Conservation (phyloP, 441 rosid species). For the Pelargonium cotyledonis region DNA sequence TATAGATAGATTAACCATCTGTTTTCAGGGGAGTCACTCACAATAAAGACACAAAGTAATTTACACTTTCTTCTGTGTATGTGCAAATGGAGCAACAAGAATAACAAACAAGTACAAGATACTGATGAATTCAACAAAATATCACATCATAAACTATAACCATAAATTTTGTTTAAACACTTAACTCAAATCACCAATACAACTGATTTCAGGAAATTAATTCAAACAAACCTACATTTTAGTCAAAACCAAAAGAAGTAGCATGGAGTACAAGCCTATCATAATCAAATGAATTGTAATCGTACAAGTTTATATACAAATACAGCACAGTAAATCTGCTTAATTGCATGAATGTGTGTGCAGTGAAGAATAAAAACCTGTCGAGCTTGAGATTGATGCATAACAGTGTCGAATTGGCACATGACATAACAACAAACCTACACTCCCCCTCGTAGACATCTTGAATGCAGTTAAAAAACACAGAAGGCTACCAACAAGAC, state of each 20-base stretch:
- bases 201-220: not conserved
- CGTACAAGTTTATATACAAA: not conserved
- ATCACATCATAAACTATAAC: not conserved
- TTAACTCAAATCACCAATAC: not conserved
- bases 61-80: too few relatives aligned
- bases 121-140: not conserved
- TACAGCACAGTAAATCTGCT: not conserved
- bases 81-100: too few relatives aligned
- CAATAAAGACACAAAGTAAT: too few relatives aligned
- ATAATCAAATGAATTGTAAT: not conserved
- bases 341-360: not conserved
- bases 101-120: too few relatives aligned
- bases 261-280: not conserved
- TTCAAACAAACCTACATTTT: not conserved
- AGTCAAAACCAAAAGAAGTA: not conserved
- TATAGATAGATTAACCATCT: too few relatives aligned
- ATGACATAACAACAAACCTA: not conserved
- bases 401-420: conserved; percentile 59
- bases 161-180: not conserved
- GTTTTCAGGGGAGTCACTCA: too few relatives aligned
- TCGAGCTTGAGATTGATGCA: conserved; percentile 88
- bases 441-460: not conserved
- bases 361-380: conserved; percentile 37
- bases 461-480: not conserved
- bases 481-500: not conserved